Base-by-base conservation (phyloP, 2,329 filamentous ascomycete genomes). In the Thelonectria olida region DNA sequence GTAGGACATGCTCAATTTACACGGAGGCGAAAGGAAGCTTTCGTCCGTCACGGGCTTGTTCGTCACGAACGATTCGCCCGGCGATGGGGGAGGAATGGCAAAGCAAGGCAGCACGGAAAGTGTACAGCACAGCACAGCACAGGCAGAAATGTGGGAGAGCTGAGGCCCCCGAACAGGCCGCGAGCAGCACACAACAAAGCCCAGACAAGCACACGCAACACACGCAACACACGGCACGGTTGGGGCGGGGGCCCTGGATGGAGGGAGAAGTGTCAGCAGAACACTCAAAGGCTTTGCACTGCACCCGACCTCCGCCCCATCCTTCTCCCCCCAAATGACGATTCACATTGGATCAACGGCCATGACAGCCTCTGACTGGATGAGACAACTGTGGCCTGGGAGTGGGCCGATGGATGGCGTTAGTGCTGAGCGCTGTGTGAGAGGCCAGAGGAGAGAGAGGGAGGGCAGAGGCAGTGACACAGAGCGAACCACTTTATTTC, bases 401-500 rank as follows among this genome's bases (percentile, higher is more conserved):
- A 67, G 69, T 72, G 69, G 69, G 67, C 42, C 64, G 69, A 72
- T 68, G 69, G 66, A 72, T 72, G 67, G 70, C 67, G 68, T 74
- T 75, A 72, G 74, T 72, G 68, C 69, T 69, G 71, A 71, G 66
- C n/a, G n/a, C n/a, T n/a, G n/a, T n/a, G n/a, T n/a, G 38, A 9
- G 38, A 20, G n/a, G 3, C 7, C 7, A 7, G 38, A 20, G 36
- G 36, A 39, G 36, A 17, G 38, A 64, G 60, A 69, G 36, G 20
- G 39, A 34, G 27, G 36, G 54, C 48, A 45, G 66, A 59, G 50
- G 55, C 55, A 55, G 60, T 59, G 64, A 53, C 59, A 61, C 67
- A 67, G 69, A 69, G 68, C 67, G 73, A 69, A 67, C 76, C 77
- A 79, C 75, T 78, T 79, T 76, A 79, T 78, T 76, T 78, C 60